Evolutionary conservation across 2,329 filamentous ascomycete species (phyloP).

Genomic region (Karstenula rhodostoma): DNA sequence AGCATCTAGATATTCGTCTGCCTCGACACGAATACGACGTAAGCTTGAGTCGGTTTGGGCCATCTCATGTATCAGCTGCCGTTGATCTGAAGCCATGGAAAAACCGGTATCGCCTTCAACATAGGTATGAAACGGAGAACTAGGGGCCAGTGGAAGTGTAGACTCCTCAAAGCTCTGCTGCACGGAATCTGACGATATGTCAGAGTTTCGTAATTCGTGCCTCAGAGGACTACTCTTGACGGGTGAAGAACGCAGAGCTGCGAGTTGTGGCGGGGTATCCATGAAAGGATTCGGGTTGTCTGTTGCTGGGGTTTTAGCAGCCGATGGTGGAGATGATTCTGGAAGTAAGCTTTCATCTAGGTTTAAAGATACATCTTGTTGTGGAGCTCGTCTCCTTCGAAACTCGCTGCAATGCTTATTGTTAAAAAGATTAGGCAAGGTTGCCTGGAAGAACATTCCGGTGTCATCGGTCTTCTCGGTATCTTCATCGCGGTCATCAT

Average conservation of each 20-base stretch:
- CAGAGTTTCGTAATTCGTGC: constrained; percentile 37
- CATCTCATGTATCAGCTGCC: constrained; percentile 42
- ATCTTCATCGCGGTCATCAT: constrained; percentile 27
- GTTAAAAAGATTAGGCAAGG: constrained; percentile 37
- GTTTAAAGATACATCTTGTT: constrained; percentile 42
- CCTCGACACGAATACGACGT: constrained; percentile 41
- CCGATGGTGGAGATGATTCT: constrained; percentile 38
- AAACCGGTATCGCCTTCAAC: constrained; percentile 36
- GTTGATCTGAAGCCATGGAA: constrained; percentile 42
- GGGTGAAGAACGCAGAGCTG: constrained; percentile 35
- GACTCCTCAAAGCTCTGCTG: constrained; percentile 38
- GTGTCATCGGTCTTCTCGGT: constrained; percentile 47
- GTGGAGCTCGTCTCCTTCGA: constrained; percentile 33
- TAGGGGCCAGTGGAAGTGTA: constrained; percentile 38
- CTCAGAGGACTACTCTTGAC: constrained; percentile 47
- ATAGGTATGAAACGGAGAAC: constrained; percentile 45
- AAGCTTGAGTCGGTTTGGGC: constrained; percentile 39
- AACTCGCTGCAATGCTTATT: constrained; percentile 32
- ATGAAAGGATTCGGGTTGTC: constrained; percentile 40
- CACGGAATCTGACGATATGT: constrained; percentile 32
- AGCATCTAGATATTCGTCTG: constrained; percentile 43
- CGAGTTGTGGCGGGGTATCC: constrained; percentile 41
- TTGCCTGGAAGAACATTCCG: constrained; percentile 48
- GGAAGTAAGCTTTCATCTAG: constrained; percentile 42
- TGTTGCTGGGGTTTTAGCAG: constrained; percentile 23